These are phyloP conservation scores for Agapanthus africanus DNA, from an alignment of 106 monocot genomes.

Conservation along the genomic window DNA sequence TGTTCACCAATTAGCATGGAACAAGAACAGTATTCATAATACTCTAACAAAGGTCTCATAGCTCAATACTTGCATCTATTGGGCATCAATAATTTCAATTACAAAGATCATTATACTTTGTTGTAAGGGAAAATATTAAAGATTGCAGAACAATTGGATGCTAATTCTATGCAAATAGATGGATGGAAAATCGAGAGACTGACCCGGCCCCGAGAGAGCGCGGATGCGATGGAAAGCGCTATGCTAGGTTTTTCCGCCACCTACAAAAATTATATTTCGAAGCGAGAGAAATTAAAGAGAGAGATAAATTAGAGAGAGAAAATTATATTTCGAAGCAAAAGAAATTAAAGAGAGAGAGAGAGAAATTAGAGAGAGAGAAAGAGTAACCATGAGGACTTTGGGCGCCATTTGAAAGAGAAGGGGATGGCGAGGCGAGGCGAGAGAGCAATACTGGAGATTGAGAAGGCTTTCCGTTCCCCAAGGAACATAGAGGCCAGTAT, in stretches of 20 bases:
- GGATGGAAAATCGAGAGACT: conserved; percentile 6
- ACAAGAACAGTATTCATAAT: too few relatives aligned
- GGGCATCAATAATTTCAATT: too few relatives aligned
- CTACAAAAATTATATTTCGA: conserved; percentile 25
- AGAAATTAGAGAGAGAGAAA: not conserved
- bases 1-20: too few relatives aligned
- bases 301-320: not conserved
- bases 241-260: conserved; percentile 99
- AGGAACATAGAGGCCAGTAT: too few relatives aligned
- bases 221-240: conserved; percentile 79
- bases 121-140: too few relatives aligned
- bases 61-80: too few relatives aligned
- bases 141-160: not conserved
- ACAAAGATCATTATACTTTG: too few relatives aligned
- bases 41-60: too few relatives aligned
- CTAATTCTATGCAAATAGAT: not conserved
- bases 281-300: not conserved
- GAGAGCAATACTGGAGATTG: not conserved
- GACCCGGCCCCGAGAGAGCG: conserved; percentile 74
- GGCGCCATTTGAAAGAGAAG: conserved; percentile 16
- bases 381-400: conserved; percentile 24
- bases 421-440: not conserved
- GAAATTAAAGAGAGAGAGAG: not conserved
- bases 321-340: not conserved
- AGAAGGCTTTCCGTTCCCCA: not conserved